These are phyloP conservation scores for Pezicula neosporulosa DNA, from an alignment of 2,329 filamentous ascomycete species.

Conservation along the genomic window DNA sequence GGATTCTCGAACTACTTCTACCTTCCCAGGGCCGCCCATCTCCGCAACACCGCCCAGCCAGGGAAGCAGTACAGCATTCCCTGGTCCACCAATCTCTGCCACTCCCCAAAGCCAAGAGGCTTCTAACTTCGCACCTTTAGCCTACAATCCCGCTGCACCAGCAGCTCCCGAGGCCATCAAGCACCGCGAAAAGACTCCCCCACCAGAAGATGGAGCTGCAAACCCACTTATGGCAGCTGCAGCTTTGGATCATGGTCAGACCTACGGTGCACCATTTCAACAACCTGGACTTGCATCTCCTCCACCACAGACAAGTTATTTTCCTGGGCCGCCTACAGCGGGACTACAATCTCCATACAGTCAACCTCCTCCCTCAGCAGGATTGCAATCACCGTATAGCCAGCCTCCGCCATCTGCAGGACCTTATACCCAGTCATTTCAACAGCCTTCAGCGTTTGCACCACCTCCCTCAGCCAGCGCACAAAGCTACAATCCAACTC, in stretches of 20 bases:
- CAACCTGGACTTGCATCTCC: constrained; percentile 11
- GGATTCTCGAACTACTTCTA: constrained; percentile 20
- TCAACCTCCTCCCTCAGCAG: constrained; percentile 13
- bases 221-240: constrained; percentile 58
- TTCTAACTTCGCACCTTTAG: constrained; percentile 58
- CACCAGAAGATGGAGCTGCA: constrained; percentile 62
- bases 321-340: constrained; percentile 27
- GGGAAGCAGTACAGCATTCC: constrained; percentile 10
- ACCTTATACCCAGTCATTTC: constrained; percentile 6
- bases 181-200: constrained; percentile 76
- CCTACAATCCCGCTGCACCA: constrained; percentile 78
- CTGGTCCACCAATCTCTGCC: constrained; percentile 30
- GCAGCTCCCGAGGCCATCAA: constrained; percentile 68
- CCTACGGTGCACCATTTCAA: constrained; percentile 44
- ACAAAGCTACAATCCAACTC: background rate
- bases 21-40: constrained; percentile 2
- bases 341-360: constrained; percentile 3
- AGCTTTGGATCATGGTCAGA: constrained; percentile 50
- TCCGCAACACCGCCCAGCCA: background rate
- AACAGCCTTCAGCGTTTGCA: constrained; percentile 17
- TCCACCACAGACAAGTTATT: constrained; percentile 5
- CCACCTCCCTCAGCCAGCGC: constrained; percentile 15
- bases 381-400: constrained; percentile 17
- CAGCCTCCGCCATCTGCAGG: constrained; percentile 5
- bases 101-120: constrained; percentile 30